These are phyloP conservation scores for Trichoderma lentiforme DNA, from an alignment of 2,329 filamentous ascomycete genomes.

Conservation along the genomic window DNA sequence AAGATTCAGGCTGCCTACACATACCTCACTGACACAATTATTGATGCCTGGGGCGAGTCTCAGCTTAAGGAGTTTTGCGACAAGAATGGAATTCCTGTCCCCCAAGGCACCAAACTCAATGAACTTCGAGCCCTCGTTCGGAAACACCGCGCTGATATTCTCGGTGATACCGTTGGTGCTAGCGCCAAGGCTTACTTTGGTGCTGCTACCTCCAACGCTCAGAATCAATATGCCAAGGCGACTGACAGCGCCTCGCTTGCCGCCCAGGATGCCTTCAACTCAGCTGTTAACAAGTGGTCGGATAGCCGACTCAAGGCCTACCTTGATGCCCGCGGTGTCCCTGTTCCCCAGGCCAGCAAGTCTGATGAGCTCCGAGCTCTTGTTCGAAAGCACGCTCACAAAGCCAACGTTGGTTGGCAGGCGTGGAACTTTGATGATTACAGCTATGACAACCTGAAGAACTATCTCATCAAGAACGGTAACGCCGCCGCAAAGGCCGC, in stretches of 20 bases:
- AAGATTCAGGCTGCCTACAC: slow-evolving; percentile 68
- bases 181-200: slow-evolving; percentile 61
- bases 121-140: slow-evolving; percentile 87
- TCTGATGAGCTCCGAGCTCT: slow-evolving; percentile 69
- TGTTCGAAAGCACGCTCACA: slow-evolving; percentile 70
- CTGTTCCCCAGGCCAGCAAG: slow-evolving; percentile 68
- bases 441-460: slow-evolving; percentile 65
- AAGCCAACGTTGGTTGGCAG: slow-evolving; percentile 63
- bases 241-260: slow-evolving; percentile 65
- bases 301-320: slow-evolving; percentile 75
- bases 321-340: slow-evolving; percentile 72
- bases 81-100: slow-evolving; percentile 80
- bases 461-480: slow-evolving; percentile 51
- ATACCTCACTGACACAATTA: slow-evolving; percentile 75
- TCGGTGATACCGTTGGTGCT: slow-evolving; percentile 60
- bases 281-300: slow-evolving; percentile 62
- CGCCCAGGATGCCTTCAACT: slow-evolving; percentile 64
- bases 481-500: slow-evolving; percentile 56
- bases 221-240: slow-evolving; percentile 73
- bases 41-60: slow-evolving; percentile 85
- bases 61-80: slow-evolving; percentile 91
- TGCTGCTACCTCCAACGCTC: slow-evolving; percentile 70
- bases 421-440: slow-evolving; percentile 80
- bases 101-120: slow-evolving; percentile 86
- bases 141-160: slow-evolving; percentile 73